Percentiles rank a stretch among this genome's conserved stretches.
Conservation (phyloP, 352 stramenopile species). For the Thalassiosira mediterranea region DNA sequence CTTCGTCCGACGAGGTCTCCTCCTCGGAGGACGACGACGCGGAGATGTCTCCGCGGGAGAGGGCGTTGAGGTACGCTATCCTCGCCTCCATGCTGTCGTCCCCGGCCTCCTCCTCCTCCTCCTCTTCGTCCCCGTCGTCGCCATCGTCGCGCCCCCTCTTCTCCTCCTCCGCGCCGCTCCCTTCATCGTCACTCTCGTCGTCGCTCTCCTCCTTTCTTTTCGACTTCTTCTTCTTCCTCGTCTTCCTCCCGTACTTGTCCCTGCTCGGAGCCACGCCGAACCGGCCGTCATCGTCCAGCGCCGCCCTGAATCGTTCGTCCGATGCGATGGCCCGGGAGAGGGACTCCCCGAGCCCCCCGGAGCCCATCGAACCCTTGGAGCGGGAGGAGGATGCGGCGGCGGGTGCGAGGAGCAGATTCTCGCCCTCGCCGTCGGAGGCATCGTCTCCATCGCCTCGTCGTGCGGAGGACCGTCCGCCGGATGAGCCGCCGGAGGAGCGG, state of each 20-base stretch:
- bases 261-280: constrained; percentile 36
- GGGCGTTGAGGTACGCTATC: constrained; percentile 81
- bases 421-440: not conserved
- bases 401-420: not conserved
- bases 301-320: constrained; percentile 28
- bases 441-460: constrained; percentile 18
- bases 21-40: constrained; percentile 68
- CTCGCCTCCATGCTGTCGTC: constrained; percentile 58
- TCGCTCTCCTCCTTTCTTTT: constrained; percentile 1
- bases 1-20: constrained; percentile 9
- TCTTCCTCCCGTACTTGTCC: constrained; percentile 46
- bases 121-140: constrained; percentile 36
- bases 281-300: constrained; percentile 30
- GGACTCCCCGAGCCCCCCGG: constrained; percentile 30
- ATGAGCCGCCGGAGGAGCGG: not conserved
- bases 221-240: constrained; percentile 16
- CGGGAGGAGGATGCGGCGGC: not conserved
- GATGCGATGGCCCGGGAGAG: constrained; percentile 29
- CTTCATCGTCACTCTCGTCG: constrained; percentile 27
- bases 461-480: constrained; percentile 78
- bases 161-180: constrained; percentile 27
- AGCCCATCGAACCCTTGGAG: not conserved
- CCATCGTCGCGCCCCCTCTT: not conserved
- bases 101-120: constrained; percentile 15
- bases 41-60: constrained; percentile 77